phyloP scores from a whole-genome alignment of 2,329 filamentous ascomycete genomes.

The Aspergillus fumigatus region DNA sequence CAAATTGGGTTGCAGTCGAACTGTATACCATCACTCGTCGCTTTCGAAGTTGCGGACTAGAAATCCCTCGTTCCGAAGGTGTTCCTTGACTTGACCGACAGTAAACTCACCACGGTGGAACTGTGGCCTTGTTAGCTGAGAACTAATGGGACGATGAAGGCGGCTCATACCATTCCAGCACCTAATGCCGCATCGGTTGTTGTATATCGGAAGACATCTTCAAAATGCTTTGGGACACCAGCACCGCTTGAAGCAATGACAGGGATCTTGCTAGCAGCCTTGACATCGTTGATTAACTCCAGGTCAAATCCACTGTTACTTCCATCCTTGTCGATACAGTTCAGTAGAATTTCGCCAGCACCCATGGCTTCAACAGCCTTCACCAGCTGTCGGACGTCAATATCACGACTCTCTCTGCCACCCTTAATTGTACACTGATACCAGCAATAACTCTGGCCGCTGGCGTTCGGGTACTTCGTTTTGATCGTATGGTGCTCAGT shows the following conservation, averaged over 20 bases:
- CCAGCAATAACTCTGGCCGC: conserved; percentile 82
- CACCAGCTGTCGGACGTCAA: conserved; percentile 85
- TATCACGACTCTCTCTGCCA: conserved; percentile 85
- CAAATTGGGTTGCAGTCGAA: background rate
- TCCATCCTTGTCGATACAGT: conserved; percentile 96
- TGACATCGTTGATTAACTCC: conserved; percentile 85
- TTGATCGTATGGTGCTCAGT: conserved; percentile 71
- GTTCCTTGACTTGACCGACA: conserved; percentile 87
- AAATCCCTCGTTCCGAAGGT: conserved; percentile 65
- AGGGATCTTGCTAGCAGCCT: conserved; percentile 79
- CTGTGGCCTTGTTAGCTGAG: conserved; percentile 30
- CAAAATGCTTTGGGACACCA: conserved; percentile 80
- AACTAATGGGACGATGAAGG: conserved; percentile 10
- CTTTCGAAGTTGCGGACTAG: conserved; percentile 74
- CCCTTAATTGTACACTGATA: conserved; percentile 97
- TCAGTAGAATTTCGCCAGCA: conserved; percentile 86
- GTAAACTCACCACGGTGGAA: conserved; percentile 96
- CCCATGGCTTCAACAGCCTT: conserved; percentile 94
- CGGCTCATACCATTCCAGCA: conserved; percentile 70
- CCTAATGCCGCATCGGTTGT: conserved; percentile 87
- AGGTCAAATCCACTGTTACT: conserved; percentile 93
- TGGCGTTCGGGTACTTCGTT: conserved; percentile 65
- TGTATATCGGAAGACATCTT: conserved; percentile 83
- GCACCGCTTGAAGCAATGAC: conserved; percentile 95
- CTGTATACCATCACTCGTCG: conserved; percentile 2